Evolutionary conservation across 2,329 filamentous ascomycete species (phyloP), one percentile per base, ranked within the genome.

Genomic region (Fusarium udum): DNA sequence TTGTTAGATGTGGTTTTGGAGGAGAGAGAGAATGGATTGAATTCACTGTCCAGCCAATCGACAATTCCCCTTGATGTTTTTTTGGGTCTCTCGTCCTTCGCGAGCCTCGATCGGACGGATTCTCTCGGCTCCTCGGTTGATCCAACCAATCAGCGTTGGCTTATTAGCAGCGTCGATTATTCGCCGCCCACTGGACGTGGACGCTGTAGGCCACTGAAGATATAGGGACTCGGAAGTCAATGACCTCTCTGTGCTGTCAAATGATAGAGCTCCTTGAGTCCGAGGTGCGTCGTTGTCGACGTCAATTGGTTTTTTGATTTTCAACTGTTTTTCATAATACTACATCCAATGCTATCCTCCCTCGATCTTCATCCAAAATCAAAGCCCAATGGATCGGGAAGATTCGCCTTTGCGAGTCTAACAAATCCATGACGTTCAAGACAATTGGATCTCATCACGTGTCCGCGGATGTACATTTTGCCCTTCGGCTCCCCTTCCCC

Each of bases 111-210:
- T 63, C 69, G 74, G 62, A 78, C 72, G 75, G 73, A 73, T 74
- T 70, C 69, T 75, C 73, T 80, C 80, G 79, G 79, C 76, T 80
- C 76, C 79, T 82, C 80, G 80, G 80, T 77, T 79, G 70, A 80
- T 66, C 72, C 65, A 63, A 52, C 80, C 80, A 82, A 82, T 82
- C 80, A 82, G 68, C 57, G 61, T 7, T 46, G 42, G 61, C 76
- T 76, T 78, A 78, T 78, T 77, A 78, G 74, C 67, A 78, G 75
- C 65, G 48, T 68, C 63, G 64, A 68, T 56, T 62, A 62, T 70
- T 69, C 63, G 46, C 46, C 67, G 46, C 43, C 53, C 61, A 53
- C 70, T 57, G 49, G 60, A 49, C 26, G 42, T 39, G 57, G 48
- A 40, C 69, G 56, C 69, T 73, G 59, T 68, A 61, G 57, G 40